Evolutionary conservation across 2,329 filamentous ascomycete species (phyloP).

Genomic region (Apiospora koreana): DNA sequence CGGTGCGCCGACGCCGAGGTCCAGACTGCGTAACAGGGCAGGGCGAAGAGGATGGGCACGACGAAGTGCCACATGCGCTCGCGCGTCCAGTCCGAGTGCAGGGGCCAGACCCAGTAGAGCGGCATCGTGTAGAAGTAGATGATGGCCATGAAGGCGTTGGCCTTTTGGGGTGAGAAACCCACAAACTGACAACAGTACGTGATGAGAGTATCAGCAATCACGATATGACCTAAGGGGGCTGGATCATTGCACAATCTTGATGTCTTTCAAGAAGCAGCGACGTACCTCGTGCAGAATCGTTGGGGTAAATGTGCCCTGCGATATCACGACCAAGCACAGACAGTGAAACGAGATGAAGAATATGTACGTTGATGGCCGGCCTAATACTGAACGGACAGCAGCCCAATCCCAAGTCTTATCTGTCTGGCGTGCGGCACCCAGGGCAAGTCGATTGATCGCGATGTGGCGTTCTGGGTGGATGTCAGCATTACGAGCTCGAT

Average conservation of each 20-base stretch:
- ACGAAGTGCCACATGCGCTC: conserved; percentile 9
- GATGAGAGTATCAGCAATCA: no score
- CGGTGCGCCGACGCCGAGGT: not conserved
- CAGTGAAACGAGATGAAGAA: not conserved
- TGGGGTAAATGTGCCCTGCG: not conserved
- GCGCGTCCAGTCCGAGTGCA: conserved; percentile 6
- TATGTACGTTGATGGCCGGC: not conserved
- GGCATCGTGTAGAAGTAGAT: not conserved
- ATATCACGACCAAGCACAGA: not conserved
- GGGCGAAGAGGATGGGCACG: not conserved
- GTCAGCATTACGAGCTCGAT: not conserved
- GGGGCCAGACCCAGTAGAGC: not conserved
- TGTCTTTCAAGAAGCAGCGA: no score
- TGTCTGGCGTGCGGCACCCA: not conserved
- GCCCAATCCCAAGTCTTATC: conserved; percentile 3
- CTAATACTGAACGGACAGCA: not conserved
- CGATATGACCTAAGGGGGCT: no score
- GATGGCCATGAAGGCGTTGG: not conserved
- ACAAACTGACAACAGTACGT: not conserved
- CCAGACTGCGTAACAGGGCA: not conserved
- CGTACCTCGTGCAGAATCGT: not conserved
- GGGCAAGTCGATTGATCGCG: not conserved
- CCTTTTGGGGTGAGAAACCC: not conserved
- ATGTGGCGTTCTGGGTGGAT: not conserved
- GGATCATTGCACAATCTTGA: no score